These are phyloP conservation scores for Backusella luteola DNA, from an alignment of 192 early-diverging fungal species.

Conservation along the genomic window DNA sequence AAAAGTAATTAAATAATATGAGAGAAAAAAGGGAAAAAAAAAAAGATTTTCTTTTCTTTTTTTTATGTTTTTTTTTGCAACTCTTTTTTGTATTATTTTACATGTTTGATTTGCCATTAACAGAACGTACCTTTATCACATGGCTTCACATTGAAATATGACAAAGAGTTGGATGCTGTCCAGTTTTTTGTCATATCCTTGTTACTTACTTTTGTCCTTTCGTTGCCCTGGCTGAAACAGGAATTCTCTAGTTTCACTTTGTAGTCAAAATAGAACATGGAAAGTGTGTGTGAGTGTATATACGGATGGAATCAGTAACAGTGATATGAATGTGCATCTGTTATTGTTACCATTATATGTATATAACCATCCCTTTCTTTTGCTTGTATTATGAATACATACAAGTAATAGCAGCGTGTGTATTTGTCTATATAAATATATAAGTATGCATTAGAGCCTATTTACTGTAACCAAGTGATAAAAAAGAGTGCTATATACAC, in stretches of 20 bases:
- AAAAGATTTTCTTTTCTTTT: not conserved
- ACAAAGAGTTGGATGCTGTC: not conserved
- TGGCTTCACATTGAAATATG: not conserved
- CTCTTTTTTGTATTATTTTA: not conserved
- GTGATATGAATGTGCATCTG: too few species aligned
- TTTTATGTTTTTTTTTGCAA: not conserved
- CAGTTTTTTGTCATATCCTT: not conserved
- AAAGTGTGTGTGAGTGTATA: not conserved
- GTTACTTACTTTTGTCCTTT: not conserved
- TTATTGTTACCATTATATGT: too few species aligned
- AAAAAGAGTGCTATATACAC: not conserved
- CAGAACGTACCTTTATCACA: not conserved
- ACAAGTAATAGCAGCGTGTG: too few species aligned
- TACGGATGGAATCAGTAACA: not conserved
- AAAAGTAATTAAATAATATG: not conserved
- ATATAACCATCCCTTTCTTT: too few species aligned
- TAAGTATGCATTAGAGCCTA: not conserved
- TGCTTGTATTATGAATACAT: too few species aligned
- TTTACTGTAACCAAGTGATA: not conserved
- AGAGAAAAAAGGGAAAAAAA: not conserved
- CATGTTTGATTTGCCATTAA: not conserved
- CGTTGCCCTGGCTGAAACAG: not conserved
- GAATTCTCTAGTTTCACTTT: not conserved
- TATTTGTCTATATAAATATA: too few species aligned
- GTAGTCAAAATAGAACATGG: too few species aligned